Evolutionary conservation across 306 rosid species (phyloP).

Genomic region (cucumber (Cucumis sativus)): Cucumber_9930_V3 NC_026655.2:24910501-24911000

Average conservation of each 20-base stretch:
- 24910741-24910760: background rate
- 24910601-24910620: slow-evolving; percentile 43
- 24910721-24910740: background rate
- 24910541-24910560: slow-evolving; percentile 39
- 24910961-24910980: background rate
- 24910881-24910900: background rate
- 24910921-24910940: background rate
- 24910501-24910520: slow-evolving; percentile 53
- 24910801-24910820: background rate
- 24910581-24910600: slow-evolving; percentile 43
- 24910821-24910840: background rate
- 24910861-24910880: background rate
- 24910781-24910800: background rate
- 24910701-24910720: background rate
- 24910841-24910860: background rate
- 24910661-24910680: background rate
- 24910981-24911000: background rate
- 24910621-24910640: background rate
- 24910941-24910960: background rate
- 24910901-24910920: background rate
- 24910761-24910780: background rate
- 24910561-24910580: slow-evolving; percentile 45
- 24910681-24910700: background rate
- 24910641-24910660: background rate
- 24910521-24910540: slow-evolving; percentile 76